Base-by-base conservation (phyloP, 2,329 filamentous ascomycete genomes). In the Pseudonectria buxi region DNA sequence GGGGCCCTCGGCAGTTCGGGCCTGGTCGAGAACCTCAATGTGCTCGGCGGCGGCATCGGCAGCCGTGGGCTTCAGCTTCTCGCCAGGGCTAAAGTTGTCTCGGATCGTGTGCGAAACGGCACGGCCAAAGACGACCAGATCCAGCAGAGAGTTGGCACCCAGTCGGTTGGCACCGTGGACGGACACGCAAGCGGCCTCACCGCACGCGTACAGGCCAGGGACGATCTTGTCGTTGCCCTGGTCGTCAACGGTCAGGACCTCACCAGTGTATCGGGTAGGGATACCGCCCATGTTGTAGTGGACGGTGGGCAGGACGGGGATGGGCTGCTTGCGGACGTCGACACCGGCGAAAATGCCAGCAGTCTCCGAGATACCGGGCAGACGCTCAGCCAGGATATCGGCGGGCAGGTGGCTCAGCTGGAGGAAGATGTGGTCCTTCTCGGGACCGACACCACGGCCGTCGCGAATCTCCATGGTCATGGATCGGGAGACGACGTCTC, bases 251-350 rank as follows among this genome's bases (percentile, higher is more conserved):
- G 87, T 94, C 51, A 98, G 68, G 43, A 96, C 92, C 69, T 98
- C 88, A 64, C 92, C 90, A 44, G 87, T 95, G 76, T 95, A 96
- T 58, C 86, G 87, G 50, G 92, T 96, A 34, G 90, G 90, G 53
- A 98, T 95, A 76, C 92, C 90, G 67, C 90, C 90, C 92, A 96
- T 98, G 77, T 95, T 95, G 78, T 98, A 98, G 75, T 98, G 89
- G 50, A 95, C 90, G 29, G 90, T 96, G 39, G 90, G 90, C 45
- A 96, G 75, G 49, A 96, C 90, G 43, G 90, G 90, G 53, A 96
- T 96, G 48, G 90, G 90, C 69, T 95, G 86, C 74, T 95, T 95
- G 59, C 81, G 83, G 51, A 98, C 90, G 63, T 98, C 92, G 54
- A 98, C 89, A 69, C 92, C 90, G 41, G 90, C 77, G 67, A 98